A percentile compares a stretch with the other conserved stretches of the same genome.
These are phyloP conservation scores for Penicillium crustosum DNA, from an alignment of 2,329 filamentous ascomycete species.

Conservation along the genomic window DNA sequence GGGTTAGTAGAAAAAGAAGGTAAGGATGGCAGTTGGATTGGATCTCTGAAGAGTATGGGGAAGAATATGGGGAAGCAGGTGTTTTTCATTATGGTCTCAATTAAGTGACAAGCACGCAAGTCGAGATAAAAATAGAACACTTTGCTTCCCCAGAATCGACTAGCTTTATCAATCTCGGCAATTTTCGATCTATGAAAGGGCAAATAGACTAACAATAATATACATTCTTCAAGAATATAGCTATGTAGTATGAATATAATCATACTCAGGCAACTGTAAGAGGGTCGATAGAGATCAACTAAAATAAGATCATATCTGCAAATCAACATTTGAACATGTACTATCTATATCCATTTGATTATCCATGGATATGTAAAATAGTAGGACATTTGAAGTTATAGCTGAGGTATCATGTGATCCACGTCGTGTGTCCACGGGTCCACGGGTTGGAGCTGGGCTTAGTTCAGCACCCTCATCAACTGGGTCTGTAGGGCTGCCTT, in stretches of 20 bases:
- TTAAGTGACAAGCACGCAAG: background rate
- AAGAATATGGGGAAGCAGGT: background rate
- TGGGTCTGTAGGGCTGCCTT: background rate
- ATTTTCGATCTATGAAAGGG: background rate
- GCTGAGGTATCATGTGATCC: slow-evolving; percentile 1
- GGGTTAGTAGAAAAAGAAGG: background rate
- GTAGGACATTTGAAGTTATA: background rate
- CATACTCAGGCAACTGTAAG: background rate
- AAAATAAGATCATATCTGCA: background rate
- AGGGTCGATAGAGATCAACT: background rate
- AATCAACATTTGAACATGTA: background rate
- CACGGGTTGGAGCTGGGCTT: background rate
- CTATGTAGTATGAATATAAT: background rate
- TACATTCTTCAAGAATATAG: background rate
- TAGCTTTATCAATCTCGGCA: background rate
- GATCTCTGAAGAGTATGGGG: background rate
- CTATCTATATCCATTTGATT: background rate
- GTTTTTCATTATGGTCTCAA: background rate
- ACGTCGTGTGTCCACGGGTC: background rate
- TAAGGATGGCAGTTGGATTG: background rate
- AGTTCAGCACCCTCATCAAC: background rate
- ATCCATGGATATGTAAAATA: background rate
- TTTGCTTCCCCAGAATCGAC: background rate
- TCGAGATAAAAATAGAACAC: slow-evolving; percentile 4
- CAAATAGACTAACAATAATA: background rate